Evolutionary conservation across 306 rosid species (phyloP).

Genomic region (Dalbergia cultrata): DNA sequence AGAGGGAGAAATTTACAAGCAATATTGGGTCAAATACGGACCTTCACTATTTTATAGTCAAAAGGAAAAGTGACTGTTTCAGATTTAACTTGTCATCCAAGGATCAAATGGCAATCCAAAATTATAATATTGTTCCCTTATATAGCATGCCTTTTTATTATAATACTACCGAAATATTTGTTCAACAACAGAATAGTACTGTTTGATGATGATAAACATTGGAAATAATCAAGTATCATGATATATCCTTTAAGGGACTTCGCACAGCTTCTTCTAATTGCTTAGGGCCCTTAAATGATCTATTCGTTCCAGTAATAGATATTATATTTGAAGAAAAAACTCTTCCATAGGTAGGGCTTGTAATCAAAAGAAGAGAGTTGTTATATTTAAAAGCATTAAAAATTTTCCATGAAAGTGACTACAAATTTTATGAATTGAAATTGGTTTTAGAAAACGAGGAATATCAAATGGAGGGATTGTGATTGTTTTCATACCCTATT

Average conservation of each 20-base stretch:
- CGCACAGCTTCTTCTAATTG: too few species aligned
- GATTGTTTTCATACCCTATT: neutral
- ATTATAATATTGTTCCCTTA: neutral
- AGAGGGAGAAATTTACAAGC: too few species aligned
- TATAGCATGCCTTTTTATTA: neutral
- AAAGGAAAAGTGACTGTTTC: neutral
- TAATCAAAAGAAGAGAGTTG: too few species aligned
- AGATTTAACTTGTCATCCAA: neutral
- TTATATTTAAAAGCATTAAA: too few species aligned
- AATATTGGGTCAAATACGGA: too few species aligned
- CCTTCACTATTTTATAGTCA: neutral
- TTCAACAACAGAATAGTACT: neutral
- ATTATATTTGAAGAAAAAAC: too few species aligned
- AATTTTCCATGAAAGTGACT: too few species aligned
- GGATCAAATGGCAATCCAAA: neutral
- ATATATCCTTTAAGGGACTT: neutral
- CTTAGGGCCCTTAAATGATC: too few species aligned
- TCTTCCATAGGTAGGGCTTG: too few species aligned
- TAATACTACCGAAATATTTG: neutral
- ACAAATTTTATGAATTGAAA: too few species aligned
- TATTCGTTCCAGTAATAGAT: too few species aligned
- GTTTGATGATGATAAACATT: neutral
- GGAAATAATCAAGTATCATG: neutral
- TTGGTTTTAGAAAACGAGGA: neutral
- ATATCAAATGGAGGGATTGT: neutral